Evolutionary conservation across 306 rosid species (phyloP).

Genomic region (Lathyrus sativus): DNA sequence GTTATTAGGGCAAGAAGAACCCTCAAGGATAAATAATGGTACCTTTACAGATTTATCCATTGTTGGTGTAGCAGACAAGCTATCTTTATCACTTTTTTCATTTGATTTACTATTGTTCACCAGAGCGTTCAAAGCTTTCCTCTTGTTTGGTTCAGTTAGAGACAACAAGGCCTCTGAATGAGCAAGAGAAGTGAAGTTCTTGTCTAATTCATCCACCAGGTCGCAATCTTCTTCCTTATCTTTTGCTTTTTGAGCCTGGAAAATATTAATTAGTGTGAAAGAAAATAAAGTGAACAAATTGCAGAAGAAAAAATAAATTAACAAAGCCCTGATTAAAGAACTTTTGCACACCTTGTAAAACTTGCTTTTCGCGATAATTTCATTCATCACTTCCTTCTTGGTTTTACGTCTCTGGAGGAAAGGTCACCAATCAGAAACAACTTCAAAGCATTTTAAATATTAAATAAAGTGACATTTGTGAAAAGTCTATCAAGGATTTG

Average conservation of each 20-base stretch:
- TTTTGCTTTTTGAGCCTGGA: slow-evolving; percentile 85
- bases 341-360: slow-evolving; percentile 60
- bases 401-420: slow-evolving; percentile 72
- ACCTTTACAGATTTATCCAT: slow-evolving; percentile 54
- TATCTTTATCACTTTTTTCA: slow-evolving; percentile 51
- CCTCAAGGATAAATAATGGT: slow-evolving; percentile 28
- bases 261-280: slow-evolving; percentile 35
- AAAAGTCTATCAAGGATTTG: slow-evolving; percentile 1
- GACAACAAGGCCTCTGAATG: slow-evolving; percentile 61
- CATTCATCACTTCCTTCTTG: slow-evolving; percentile 87
- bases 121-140: slow-evolving; percentile 69
- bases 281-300: slow-evolving; percentile 18
- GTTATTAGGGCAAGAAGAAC: slow-evolving; percentile 13
- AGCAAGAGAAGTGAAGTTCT: slow-evolving; percentile 58
- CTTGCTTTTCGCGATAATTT: slow-evolving; percentile 81
- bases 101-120: slow-evolving; percentile 54
- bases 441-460: slow-evolving; percentile 25
- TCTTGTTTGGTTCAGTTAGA: slow-evolving; percentile 64
- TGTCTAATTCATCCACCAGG: slow-evolving; percentile 76
- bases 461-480: neutral
- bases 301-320: slow-evolving; percentile 22
- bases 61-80: slow-evolving; percentile 39
- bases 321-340: slow-evolving; percentile 15
- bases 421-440: slow-evolving; percentile 32
- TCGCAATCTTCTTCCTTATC: slow-evolving; percentile 81